phyloP scores from a whole-genome alignment of 2,329 filamentous ascomycete species.

The Aaosphaeria pasadenensis region DNA sequence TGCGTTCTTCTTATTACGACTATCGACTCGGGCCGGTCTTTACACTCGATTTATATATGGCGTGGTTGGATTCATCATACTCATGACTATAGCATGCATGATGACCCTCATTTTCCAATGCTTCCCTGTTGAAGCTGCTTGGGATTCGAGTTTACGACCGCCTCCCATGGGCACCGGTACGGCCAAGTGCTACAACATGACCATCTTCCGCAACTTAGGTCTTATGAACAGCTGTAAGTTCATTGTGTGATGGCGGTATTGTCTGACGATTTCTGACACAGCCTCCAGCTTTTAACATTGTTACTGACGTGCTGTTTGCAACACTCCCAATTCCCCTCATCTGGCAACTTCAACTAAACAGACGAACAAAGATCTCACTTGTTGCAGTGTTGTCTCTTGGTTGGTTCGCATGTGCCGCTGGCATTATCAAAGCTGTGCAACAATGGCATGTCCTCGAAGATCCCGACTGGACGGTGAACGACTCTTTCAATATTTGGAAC shows the following conservation, averaged over 20 bases:
- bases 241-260: not conserved
- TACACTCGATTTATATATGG: conserved; percentile 43
- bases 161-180: conserved; percentile 22
- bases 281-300: conserved; percentile 36
- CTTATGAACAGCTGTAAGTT: conserved; percentile 46
- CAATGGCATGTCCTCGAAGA: conserved; percentile 36
- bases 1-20: conserved; percentile 44
- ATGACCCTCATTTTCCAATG: conserved; percentile 51
- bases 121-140: conserved; percentile 43
- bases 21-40: conserved; percentile 35
- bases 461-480: conserved; percentile 35
- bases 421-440: conserved; percentile 41
- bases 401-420: conserved; percentile 42
- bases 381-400: conserved; percentile 37
- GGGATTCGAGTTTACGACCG: conserved; percentile 39
- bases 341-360: conserved; percentile 42
- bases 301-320: conserved; percentile 42
- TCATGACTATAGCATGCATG: conserved; percentile 43
- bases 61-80: conserved; percentile 43
- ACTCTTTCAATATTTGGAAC: conserved; percentile 46
- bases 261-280: not conserved
- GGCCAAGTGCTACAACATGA: conserved; percentile 44
- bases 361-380: conserved; percentile 40
- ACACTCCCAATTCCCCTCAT: conserved; percentile 44
- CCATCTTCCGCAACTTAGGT: conserved; percentile 43